Conservation (phyloP, 345 rosid genomes). For the Citrus cavaleriei region DNA sequence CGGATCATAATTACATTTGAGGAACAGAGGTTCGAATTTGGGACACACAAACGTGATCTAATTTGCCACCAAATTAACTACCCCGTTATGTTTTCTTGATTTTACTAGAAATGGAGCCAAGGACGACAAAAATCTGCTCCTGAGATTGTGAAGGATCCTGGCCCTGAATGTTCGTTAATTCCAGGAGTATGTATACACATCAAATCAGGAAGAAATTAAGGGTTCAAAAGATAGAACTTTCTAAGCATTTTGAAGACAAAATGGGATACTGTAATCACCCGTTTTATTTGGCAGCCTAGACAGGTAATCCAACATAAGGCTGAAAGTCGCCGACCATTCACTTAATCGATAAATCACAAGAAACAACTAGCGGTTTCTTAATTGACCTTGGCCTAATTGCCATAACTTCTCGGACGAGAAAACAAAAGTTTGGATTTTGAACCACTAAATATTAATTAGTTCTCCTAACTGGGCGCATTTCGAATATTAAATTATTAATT, state of each 20-base stretch:
- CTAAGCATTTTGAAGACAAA: neutral
- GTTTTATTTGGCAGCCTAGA: neutral
- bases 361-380: slow-evolving; percentile 9
- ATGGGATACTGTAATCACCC: neutral
- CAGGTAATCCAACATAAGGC: neutral
- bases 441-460: neutral
- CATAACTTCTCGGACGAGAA: neutral
- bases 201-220: neutral
- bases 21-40: neutral
- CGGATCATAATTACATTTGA: neutral
- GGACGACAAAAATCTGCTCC: neutral
- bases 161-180: neutral
- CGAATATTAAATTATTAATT: neutral
- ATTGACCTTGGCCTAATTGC: neutral
- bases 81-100: slow-evolving; percentile 4
- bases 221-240: neutral
- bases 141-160: neutral
- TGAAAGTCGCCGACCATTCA: neutral
- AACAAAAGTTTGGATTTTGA: neutral
- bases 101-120: slow-evolving; percentile 8
- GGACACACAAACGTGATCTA: neutral
- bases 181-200: neutral
- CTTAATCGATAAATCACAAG: neutral
- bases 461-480: neutral
- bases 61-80: neutral